These are phyloP conservation scores for Ophiocordyceps robertsii DNA, from an alignment of 2,329 filamentous ascomycete genomes.

Conservation along the genomic window DNA sequence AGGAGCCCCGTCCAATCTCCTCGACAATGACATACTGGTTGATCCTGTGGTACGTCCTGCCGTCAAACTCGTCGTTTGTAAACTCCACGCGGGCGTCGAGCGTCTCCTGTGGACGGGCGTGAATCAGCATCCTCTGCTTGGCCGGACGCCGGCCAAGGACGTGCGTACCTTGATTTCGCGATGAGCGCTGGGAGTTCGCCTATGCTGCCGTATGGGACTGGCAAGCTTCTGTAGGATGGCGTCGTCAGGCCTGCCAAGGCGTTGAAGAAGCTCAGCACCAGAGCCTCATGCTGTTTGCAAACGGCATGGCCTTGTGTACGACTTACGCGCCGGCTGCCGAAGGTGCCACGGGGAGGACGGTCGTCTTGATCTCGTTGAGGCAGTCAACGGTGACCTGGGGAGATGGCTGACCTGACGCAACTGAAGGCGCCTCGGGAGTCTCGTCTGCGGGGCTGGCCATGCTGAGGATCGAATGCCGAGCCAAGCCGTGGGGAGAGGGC, in stretches of 20 bases:
- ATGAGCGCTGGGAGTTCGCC: constrained; percentile 41
- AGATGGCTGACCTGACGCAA: too few species aligned
- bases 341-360: too few species aligned
- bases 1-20: constrained; percentile 94
- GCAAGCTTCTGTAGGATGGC: constrained; percentile 25
- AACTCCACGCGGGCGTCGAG: constrained; percentile 82
- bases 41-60: constrained; percentile 68
- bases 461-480: too few species aligned
- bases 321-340: neutral
- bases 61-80: constrained; percentile 71
- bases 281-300: neutral
- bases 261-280: neutral
- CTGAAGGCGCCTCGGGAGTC: too few species aligned
- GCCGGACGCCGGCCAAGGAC: neutral
- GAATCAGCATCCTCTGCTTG: neutral
- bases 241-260: constrained; percentile 27
- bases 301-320: neutral
- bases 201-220: constrained; percentile 45
- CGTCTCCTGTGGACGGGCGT: constrained; percentile 51
- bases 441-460: too few species aligned
- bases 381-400: too few species aligned
- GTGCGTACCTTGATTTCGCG: constrained; percentile 40
- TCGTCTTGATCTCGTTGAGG: too few species aligned
- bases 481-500: too few species aligned
- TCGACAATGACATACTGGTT: constrained; percentile 92